phyloP scores from a whole-genome alignment of 257 asterid species.

The Gentiana straminea region DNA sequence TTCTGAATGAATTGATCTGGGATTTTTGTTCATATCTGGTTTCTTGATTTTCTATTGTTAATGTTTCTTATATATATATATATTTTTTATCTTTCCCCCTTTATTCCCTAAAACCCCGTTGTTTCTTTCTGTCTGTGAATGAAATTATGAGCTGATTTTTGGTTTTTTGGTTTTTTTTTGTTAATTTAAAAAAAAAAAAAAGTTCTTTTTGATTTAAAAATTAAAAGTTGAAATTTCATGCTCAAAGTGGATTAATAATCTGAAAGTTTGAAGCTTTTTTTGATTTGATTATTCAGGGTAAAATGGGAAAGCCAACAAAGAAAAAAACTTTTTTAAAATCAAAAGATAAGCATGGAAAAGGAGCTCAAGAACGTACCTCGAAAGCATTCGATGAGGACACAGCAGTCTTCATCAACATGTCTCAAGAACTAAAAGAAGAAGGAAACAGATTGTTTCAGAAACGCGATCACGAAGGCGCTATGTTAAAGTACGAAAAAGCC shows the following conservation, averaged over 20 bases:
- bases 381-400: conserved; percentile 84
- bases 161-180: background rate
- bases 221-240: conserved; percentile 4
- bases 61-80: background rate
- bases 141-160: background rate
- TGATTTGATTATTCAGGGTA: conserved; percentile 7
- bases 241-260: conserved; percentile 8
- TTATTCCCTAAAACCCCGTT: background rate
- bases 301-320: conserved; percentile 83
- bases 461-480: conserved; percentile 84
- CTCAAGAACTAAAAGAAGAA: conserved; percentile 86
- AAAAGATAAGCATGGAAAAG: conserved; percentile 37
- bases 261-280: background rate
- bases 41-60: background rate
- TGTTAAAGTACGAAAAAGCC: conserved; percentile 87
- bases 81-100: background rate
- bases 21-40: background rate
- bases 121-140: conserved; percentile 2
- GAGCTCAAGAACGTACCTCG: conserved; percentile 34
- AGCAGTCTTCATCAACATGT: conserved; percentile 78
- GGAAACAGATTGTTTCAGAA: conserved; percentile 66
- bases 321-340: conserved; percentile 42
- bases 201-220: background rate
- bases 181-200: background rate
- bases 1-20: background rate